Base-by-base conservation (phyloP, 352 stramenopile genomes). In the Pythium aquatile region DNA sequence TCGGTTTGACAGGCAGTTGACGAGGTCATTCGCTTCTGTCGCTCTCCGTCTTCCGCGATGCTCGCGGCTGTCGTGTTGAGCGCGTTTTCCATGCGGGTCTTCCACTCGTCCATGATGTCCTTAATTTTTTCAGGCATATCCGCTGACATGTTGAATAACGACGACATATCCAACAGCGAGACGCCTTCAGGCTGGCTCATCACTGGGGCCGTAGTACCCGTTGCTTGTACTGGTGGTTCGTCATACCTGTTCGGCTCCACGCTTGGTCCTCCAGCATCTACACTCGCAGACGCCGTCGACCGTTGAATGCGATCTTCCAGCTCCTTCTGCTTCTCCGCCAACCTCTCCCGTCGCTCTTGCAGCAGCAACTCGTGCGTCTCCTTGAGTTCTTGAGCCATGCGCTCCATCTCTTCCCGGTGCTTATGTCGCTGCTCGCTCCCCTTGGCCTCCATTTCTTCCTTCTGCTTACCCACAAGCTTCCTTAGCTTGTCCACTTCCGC, bases 401-500 rank as follows among this genome's bases (percentile, higher is more conserved):
- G 54, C 11, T 73, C 55, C n/a, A 88, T 48, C 53, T 88, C 73
- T 13, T 64, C 40, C n/a, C 72, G 44, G 54, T 76, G 74, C 30
- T 61, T 60, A 11, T 67, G 17, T 16, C 78, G 65, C 30, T 73
- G 59, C 3, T 73, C 72, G 1, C 47, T 65, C n/a, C 80, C 70
- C 17, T 68, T 62, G 11, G 10, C 1, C 28, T 74, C 57, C 73
- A 88, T 84, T 37, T 89, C 81, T 0, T 73, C 57, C 16, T 78
- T 75, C 54, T 92, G 79, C 26, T 61, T 68, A 7, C 66, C 63
- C 9, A 93, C 77, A 0, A 93, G 69, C 7, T 74, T 72, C 8
- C 79, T 73, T 11, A 93, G 60, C 32, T 93, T 91, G 39, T 84
- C 82, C 32, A 90, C 76, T 61, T 93, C 79, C 2, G 83, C 58